Percentiles rank a stretch among this genome's conserved stretches.
Evolutionary conservation across 177 flowering plant species (phyloP).

Genomic region (Vitis hybrid): DNA sequence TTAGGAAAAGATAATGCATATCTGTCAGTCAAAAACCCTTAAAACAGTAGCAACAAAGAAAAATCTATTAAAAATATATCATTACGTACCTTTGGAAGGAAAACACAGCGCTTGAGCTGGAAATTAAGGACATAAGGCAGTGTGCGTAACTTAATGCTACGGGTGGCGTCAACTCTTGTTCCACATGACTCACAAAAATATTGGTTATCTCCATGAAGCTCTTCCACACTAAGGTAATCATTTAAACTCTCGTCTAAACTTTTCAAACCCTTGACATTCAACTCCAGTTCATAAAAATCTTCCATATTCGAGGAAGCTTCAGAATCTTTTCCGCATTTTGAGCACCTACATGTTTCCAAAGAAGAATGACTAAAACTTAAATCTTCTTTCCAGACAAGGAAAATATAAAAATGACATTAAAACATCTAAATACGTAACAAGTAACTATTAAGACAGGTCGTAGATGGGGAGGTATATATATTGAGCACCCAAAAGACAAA

Average conservation of each 20-base stretch:
- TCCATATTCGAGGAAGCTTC: conserved; percentile 92
- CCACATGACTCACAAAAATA: conserved; percentile 84
- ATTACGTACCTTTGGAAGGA: conserved; percentile 83
- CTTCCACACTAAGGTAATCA: conserved; percentile 82
- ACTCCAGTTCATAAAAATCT: conserved; percentile 90
- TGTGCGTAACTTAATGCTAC: conserved; percentile 78
- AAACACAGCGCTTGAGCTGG: conserved; percentile 94
- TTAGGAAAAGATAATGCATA: not conserved
- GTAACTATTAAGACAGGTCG: not conserved
- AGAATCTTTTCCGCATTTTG: conserved; percentile 85
- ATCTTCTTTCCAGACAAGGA: not conserved
- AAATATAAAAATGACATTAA: not conserved
- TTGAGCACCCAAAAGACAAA: no score
- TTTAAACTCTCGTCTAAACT: conserved; percentile 78
- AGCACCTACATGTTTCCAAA: conserved; percentile 53
- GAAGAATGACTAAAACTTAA: not conserved
- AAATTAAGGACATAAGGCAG: conserved; percentile 87
- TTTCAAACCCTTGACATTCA: conserved; percentile 86
- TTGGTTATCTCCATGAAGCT: conserved; percentile 91
- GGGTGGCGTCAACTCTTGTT: conserved; percentile 80
- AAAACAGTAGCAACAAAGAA: not conserved
- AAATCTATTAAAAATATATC: not conserved
- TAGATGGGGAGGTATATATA: not conserved
- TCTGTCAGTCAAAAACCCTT: not conserved
- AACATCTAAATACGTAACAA: not conserved